Evolutionary conservation across 495 filamentous ascomycete genomes (phyloP).

Genomic region (Mycothermus thermophilus): DNA sequence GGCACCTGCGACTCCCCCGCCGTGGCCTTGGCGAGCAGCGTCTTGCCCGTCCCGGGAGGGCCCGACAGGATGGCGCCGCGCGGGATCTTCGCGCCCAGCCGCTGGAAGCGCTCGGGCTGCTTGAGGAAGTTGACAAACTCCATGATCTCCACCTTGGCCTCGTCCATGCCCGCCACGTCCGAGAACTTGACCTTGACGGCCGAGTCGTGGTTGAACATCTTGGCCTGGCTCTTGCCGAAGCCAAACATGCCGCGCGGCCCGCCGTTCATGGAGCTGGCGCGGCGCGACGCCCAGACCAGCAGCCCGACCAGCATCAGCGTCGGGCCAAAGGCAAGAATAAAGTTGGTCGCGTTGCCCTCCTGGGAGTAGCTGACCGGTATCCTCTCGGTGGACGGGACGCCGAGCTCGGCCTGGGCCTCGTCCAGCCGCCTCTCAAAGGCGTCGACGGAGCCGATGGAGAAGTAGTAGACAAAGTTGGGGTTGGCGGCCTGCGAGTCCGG

Average conservation of each 20-base stretch:
- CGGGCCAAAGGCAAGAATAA: constrained; percentile 69
- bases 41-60: constrained; percentile 96
- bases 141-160: constrained; percentile 97
- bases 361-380: constrained; percentile 83
- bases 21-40: constrained; percentile 89
- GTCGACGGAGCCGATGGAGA: constrained; percentile 89
- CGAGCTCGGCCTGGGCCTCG: constrained; percentile 71
- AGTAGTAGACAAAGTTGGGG: constrained; percentile 71
- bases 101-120: constrained; percentile 77
- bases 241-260: constrained; percentile 77
- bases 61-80: constrained; percentile 92
- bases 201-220: constrained; percentile 92
- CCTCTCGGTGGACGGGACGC: constrained; percentile 67
- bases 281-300: constrained; percentile 56
- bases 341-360: constrained; percentile 50
- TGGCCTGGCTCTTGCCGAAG: constrained; percentile 87
- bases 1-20: constrained; percentile 95
- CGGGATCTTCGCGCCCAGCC: constrained; percentile 91
- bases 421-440: constrained; percentile 81
- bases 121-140: constrained; percentile 96
- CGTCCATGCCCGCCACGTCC: constrained; percentile 97
- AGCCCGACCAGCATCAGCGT: constrained; percentile 73
- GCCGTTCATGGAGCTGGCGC: constrained; percentile 41
- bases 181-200: constrained; percentile 93
- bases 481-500: constrained; percentile 65